Evolutionary conservation across 202 grass and related monocot genomes (phyloP).

Genomic region (Cymbopogon flexuosus): DNA sequence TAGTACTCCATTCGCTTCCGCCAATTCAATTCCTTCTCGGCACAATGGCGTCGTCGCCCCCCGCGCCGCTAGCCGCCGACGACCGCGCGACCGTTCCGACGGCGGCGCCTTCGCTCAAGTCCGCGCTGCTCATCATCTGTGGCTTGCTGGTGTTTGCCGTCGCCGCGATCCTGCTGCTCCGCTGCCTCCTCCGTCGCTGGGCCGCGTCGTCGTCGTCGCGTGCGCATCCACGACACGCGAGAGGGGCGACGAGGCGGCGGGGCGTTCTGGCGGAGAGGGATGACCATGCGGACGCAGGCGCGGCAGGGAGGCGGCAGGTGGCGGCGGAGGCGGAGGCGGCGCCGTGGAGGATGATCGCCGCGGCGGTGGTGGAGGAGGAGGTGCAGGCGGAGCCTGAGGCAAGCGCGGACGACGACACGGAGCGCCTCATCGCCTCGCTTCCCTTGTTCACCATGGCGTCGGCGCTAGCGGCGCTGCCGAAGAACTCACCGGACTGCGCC

Average conservation of each 20-base stretch:
- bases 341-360: background rate
- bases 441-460: conserved; percentile 82
- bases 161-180: conserved; percentile 49
- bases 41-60: conserved; percentile 30
- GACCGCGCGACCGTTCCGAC: conserved; percentile 25
- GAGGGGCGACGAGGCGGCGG: background rate
- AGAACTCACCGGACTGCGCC: conserved; percentile 85
- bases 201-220: background rate
- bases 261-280: background rate
- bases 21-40: background rate
- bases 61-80: background rate
- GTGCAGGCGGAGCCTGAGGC: background rate
- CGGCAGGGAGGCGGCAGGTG: background rate
- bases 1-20: background rate
- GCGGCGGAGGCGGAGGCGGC: background rate
- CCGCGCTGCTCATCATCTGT: conserved; percentile 47
- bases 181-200: conserved; percentile 49
- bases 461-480: conserved; percentile 60
- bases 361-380: background rate
- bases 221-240: background rate
- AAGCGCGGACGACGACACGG: conserved; percentile 28
- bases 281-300: background rate
- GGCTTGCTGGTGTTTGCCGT: conserved; percentile 40
- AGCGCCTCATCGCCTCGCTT: conserved; percentile 63
- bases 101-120: conserved; percentile 29